Evolutionary conservation across 192 early-diverging fungal genomes (phyloP).

Genomic region (Geosiphon pyriformis): DNA sequence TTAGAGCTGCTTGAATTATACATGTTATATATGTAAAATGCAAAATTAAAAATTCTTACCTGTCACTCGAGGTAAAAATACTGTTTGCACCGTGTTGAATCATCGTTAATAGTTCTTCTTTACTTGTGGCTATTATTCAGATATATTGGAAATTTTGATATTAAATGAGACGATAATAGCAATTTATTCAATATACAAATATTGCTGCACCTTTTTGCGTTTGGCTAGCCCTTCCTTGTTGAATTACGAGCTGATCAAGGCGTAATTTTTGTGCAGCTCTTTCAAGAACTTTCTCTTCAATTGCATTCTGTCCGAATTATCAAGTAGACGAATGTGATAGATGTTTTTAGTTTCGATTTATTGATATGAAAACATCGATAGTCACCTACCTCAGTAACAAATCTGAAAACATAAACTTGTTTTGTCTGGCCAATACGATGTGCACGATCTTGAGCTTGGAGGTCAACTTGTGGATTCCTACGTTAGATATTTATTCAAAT

Average conservation of each 20-base stretch:
- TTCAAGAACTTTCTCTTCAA: slow-evolving; percentile 97
- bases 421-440: slow-evolving; percentile 99
- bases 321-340: too few species aligned
- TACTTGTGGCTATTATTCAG: slow-evolving; percentile 44
- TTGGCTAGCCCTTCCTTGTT: slow-evolving; percentile 83
- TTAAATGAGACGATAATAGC: slow-evolving; percentile 15
- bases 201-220: slow-evolving; percentile 52
- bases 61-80: slow-evolving; percentile 66
- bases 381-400: slow-evolving; percentile 86
- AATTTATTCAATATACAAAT: not conserved
- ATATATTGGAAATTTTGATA: not conserved
- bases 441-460: slow-evolving; percentile 95
- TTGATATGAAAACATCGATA: not conserved
- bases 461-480: slow-evolving; percentile 80
- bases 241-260: slow-evolving; percentile 97
- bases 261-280: slow-evolving; percentile 94
- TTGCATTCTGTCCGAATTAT: slow-evolving; percentile 63
- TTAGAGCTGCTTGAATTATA: too few species aligned
- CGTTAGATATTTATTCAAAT: not conserved
- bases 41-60: slow-evolving; percentile 24
- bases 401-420: slow-evolving; percentile 93
- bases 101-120: slow-evolving; percentile 90
- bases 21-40: slow-evolving; percentile 25
- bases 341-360: too few species aligned
- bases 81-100: slow-evolving; percentile 92